phyloP scores from a whole-genome alignment of 495 filamentous ascomycete species.

The Neurospora pannonica region DNA sequence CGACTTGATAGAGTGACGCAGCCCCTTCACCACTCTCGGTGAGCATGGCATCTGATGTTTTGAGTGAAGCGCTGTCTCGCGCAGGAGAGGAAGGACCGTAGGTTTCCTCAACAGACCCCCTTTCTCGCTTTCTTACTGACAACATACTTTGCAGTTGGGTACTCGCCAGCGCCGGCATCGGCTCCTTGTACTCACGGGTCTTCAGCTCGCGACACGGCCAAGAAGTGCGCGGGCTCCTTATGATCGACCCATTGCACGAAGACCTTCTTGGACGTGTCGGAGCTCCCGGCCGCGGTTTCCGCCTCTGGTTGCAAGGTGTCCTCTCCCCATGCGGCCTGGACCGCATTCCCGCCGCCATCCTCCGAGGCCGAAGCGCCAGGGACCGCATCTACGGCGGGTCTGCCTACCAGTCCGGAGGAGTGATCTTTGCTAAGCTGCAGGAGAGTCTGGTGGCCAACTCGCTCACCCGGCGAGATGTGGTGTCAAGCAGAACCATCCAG shows the following conservation, averaged over 20 bases:
- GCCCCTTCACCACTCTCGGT: conserved; percentile 88
- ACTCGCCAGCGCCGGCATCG: conserved; percentile 57
- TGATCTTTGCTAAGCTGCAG: conserved; percentile 82
- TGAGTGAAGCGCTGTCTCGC: conserved; percentile 72
- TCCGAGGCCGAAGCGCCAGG: conserved; percentile 67
- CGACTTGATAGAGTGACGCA: conserved; percentile 53
- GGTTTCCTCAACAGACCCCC: neutral
- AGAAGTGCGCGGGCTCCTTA: conserved; percentile 65
- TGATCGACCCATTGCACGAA: conserved; percentile 84
- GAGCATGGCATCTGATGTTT: conserved; percentile 75
- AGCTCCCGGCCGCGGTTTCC: conserved; percentile 61
- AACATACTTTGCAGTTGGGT: conserved; percentile 39
- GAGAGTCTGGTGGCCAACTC: conserved; percentile 81
- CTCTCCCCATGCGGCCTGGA: conserved; percentile 81
- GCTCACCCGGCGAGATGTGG: conserved; percentile 72
- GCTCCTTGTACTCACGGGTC: conserved; percentile 79
- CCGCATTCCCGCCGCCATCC: conserved; percentile 63
- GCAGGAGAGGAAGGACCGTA: conserved; percentile 71
- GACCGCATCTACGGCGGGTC: conserved; percentile 74
- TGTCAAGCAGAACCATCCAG: conserved; percentile 67
- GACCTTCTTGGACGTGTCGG: conserved; percentile 63
- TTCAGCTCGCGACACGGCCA: conserved; percentile 70
- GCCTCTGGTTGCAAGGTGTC: conserved; percentile 75
- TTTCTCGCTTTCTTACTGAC: neutral
- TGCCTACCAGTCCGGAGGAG: conserved; percentile 69